Base-by-base conservation (phyloP, 306 rosid species). In the Quercus gilva region DNA sequence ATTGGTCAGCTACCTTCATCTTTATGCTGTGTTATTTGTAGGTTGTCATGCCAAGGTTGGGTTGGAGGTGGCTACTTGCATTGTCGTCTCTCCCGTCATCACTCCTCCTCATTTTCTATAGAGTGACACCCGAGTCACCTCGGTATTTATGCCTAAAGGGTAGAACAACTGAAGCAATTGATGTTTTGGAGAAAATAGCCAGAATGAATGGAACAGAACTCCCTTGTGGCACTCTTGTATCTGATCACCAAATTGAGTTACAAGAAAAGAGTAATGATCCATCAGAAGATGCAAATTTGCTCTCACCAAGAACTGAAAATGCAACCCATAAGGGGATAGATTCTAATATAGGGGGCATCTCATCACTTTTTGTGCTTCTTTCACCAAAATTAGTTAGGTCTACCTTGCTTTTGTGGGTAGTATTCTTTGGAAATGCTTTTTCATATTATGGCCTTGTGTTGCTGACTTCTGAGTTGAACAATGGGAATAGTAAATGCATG, bases 21-120 rank as follows among this genome's bases (percentile, higher is more conserved):
- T 75, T 33, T 76, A 75, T 83, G 56, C 77, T 78, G 78, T 76
- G 35, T 79, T 77, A 69, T 58, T 83, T 85, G 86, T 93, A 95
- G 99, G 74, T 88, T 83, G 81, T 95, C 85, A 93, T 95, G 99
- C 99, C 99, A 77, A 87, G 72, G 67, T 78, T 95, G 77, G 99
- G 99, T 60, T 93, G 99, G 99, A 95, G 99, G 87, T 93, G 98
- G 98, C 87, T 93, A 71, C 98, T 95, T 83, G 98, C 88, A 37
- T 77, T 93, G 33, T 95, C 99, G 76, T 81, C 98, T 51, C 77
- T 95, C 69, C 99, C 99, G 33, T 88, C 99, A 4, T 81, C 91
- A 13, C 87, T 91, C 77, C 99, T 95, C 70, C 98, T 95, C 64
- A 23, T 95, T 29, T 95, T 95, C 88, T 95, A 91, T 78, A 87